These are phyloP conservation scores for Ampelocalamus luodianensis DNA, from an alignment of 176 grass and related monocot species.

Conservation along the genomic window DNA sequence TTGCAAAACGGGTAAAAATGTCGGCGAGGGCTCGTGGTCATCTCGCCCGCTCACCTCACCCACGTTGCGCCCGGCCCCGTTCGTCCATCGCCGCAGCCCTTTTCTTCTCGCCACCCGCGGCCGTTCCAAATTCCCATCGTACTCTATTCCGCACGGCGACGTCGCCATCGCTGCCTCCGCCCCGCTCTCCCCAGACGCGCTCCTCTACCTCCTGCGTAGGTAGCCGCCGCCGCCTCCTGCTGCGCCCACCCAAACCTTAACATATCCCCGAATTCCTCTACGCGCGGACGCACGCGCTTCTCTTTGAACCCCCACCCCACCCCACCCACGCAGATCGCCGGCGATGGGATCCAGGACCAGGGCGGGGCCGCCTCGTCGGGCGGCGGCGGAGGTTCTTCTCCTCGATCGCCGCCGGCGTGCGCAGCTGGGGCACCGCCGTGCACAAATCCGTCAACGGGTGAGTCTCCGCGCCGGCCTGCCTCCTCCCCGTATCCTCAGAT, in stretches of 20 bases:
- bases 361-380: constrained; percentile 40
- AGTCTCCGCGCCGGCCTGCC: constrained; percentile 6
- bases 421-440: constrained; percentile 68
- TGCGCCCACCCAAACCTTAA: constrained; percentile 42
- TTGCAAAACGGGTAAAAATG: background rate
- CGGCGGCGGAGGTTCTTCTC: constrained; percentile 62
- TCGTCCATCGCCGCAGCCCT: constrained; percentile 1
- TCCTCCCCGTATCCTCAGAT: constrained; percentile 34
- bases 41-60: constrained; percentile 7
- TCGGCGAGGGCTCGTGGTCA: constrained; percentile 26
- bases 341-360: constrained; percentile 87
- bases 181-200: background rate
- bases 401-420: constrained; percentile 55
- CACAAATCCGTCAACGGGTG: constrained; percentile 97
- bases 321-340: constrained; percentile 37
- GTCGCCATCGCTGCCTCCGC: constrained; percentile 46
- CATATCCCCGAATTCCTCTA: background rate
- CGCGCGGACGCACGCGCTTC: background rate
- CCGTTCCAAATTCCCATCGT: constrained; percentile 42
- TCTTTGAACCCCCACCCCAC: background rate
- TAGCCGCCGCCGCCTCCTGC: background rate
- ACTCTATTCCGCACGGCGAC: constrained; percentile 41
- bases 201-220: constrained; percentile 1
- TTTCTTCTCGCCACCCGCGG: constrained; percentile 27
- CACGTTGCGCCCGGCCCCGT: constrained; percentile 41